These are phyloP conservation scores for Solanum chacoense DNA, from an alignment of 305 asterid species.

Conservation along the genomic window DNA sequence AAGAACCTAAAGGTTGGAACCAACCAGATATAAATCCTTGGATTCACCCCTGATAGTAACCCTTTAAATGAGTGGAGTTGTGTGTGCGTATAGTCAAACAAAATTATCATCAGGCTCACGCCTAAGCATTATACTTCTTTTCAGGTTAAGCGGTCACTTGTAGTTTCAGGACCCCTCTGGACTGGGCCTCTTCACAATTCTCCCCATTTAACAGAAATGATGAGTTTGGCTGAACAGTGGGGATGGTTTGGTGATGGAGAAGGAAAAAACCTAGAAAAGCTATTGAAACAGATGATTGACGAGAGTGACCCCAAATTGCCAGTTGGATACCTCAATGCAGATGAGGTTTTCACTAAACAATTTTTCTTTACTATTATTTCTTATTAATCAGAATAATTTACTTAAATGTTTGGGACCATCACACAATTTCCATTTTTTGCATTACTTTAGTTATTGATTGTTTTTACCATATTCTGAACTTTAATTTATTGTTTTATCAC, in stretches of 20 bases:
- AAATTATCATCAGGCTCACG: not conserved
- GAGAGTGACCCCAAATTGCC: constrained; percentile 82
- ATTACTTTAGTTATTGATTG: not conserved
- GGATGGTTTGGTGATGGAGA: constrained; percentile 57
- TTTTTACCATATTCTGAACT: not conserved
- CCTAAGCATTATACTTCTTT: constrained; percentile 5
- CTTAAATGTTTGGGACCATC: not conserved
- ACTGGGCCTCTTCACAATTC: constrained; percentile 83
- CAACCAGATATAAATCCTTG: not conserved
- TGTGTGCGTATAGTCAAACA: not conserved
- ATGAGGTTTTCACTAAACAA: constrained; percentile 45
- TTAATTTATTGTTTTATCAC: not conserved
- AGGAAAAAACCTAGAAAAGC: constrained; percentile 48
- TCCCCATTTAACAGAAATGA: constrained; percentile 50
- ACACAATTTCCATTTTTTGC: not conserved
- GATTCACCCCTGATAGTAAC: not conserved
- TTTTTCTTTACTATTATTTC: not conserved
- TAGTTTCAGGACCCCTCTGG: constrained; percentile 95
- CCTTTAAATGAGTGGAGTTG: not conserved
- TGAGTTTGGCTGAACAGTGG: constrained; percentile 63
- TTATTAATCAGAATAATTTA: not conserved
- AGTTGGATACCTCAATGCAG: constrained; percentile 64
- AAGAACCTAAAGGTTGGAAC: not conserved
- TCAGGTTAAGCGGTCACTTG: constrained; percentile 57
- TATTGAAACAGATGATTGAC: constrained; percentile 54